phyloP scores from a whole-genome alignment of 495 filamentous ascomycete genomes.

The Apiosordaria backusii region DNA sequence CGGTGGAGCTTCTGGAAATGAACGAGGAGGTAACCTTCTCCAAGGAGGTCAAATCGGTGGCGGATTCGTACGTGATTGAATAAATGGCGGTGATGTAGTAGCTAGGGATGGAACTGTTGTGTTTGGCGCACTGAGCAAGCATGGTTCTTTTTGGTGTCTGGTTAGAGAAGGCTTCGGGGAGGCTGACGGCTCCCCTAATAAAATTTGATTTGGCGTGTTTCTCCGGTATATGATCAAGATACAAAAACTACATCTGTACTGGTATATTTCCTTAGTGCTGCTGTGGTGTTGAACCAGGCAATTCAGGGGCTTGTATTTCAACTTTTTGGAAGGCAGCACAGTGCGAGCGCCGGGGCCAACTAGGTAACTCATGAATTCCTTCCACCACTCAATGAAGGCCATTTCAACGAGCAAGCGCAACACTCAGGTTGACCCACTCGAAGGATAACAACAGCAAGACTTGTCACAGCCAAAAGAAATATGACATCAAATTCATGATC shows the following conservation, averaged over 20 bases:
- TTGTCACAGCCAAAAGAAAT: too few relatives aligned
- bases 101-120: not conserved
- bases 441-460: not conserved
- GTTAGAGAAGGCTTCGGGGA: not conserved
- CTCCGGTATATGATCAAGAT: too few relatives aligned
- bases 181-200: not conserved
- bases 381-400: not conserved
- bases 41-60: constrained; percentile 82
- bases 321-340: not conserved
- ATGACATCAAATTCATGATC: too few relatives aligned
- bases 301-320: not conserved
- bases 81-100: constrained; percentile 37
- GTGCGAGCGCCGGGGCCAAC: constrained; percentile 2
- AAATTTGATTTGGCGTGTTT: not conserved
- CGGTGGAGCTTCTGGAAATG: constrained; percentile 71
- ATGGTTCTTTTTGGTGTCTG: constrained; percentile 3
- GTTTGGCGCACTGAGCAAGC: not conserved
- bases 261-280: not conserved
- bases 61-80: constrained; percentile 78
- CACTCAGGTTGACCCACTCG: too few relatives aligned
- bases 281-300: not conserved
- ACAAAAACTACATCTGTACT: not conserved
- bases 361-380: not conserved
- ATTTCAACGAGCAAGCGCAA: not conserved
- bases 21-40: constrained; percentile 80